Evolutionary conservation across 2,329 filamentous ascomycete genomes (phyloP).

Genomic region (Periconia sp.): DNA sequence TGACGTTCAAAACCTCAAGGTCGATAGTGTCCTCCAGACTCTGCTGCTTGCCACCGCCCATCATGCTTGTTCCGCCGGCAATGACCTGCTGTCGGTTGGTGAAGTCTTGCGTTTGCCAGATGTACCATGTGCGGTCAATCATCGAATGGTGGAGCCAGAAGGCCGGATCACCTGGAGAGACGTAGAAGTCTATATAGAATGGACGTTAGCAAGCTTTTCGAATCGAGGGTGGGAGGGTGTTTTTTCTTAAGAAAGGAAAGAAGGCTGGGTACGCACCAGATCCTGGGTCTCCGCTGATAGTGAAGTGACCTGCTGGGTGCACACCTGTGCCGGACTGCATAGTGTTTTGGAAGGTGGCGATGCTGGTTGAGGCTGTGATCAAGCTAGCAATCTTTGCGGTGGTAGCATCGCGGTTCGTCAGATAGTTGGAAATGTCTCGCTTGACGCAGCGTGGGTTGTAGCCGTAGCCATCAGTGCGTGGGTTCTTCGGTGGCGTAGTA

Average conservation of each 20-base stretch:
- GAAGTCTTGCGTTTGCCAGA: slow-evolving; percentile 57
- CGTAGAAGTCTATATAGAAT: slow-evolving; percentile 45
- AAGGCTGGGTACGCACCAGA: slow-evolving; percentile 29
- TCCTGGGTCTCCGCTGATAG: slow-evolving; percentile 53
- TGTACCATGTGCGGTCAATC: slow-evolving; percentile 57
- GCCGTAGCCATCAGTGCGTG: slow-evolving; percentile 35
- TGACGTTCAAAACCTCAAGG: slow-evolving; percentile 44
- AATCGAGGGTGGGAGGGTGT: not conserved
- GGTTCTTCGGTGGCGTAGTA: slow-evolving; percentile 47
- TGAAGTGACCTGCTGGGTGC: slow-evolving; percentile 55
- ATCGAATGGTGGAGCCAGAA: slow-evolving; percentile 59
- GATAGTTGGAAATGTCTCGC: slow-evolving; percentile 45
- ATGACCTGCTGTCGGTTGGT: slow-evolving; percentile 49
- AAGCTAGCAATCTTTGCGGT: slow-evolving; percentile 35
- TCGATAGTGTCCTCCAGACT: slow-evolving; percentile 44
- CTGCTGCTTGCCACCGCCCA: slow-evolving; percentile 27
- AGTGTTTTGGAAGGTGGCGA: slow-evolving; percentile 46
- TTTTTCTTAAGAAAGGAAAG: not conserved
- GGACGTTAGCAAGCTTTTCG: slow-evolving; percentile 3
- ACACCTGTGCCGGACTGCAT: slow-evolving; percentile 48
- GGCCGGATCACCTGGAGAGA: slow-evolving; percentile 53
- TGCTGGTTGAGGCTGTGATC: slow-evolving; percentile 29
- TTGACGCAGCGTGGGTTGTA: slow-evolving; percentile 50
- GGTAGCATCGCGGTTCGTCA: slow-evolving; percentile 32
- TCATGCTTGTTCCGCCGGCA: slow-evolving; percentile 52